Conservation (phyloP, 148 eudicot species). For the Salicornia ramosissima region DNA sequence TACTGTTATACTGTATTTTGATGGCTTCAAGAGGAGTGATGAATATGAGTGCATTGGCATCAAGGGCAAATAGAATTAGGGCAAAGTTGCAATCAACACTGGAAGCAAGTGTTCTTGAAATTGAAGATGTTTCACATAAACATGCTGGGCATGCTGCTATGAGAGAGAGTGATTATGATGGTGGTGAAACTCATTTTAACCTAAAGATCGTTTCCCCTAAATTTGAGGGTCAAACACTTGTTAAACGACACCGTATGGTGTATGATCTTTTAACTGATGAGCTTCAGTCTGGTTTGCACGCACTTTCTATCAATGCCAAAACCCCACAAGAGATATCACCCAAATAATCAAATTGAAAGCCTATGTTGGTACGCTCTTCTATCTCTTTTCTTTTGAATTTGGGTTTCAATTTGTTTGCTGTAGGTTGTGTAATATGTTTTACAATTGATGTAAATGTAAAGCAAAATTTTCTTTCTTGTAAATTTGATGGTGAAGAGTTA, state of each 20-base stretch:
- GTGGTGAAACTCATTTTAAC: conserved; percentile 72
- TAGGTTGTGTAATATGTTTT: background rate
- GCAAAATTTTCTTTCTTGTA: background rate
- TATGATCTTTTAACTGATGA: conserved; percentile 63
- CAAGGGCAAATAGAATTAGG: conserved; percentile 59
- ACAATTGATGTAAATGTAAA: background rate
- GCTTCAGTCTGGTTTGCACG: conserved; percentile 68
- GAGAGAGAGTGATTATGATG: conserved; percentile 30
- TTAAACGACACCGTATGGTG: conserved; percentile 72
- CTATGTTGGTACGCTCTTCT: conserved; percentile 13
- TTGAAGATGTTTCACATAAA: conserved; percentile 68
- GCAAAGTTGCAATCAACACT: conserved; percentile 51
- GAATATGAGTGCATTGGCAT: conserved; percentile 25
- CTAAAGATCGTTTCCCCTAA: conserved; percentile 55
- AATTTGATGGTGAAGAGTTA: background rate
- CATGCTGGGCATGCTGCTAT: conserved; percentile 74
- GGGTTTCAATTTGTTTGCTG: background rate
- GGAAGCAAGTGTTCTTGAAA: conserved; percentile 45
- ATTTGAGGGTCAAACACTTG: conserved; percentile 62
- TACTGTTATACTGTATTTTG: too few relatives aligned
- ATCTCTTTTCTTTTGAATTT: background rate
- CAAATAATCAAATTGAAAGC: background rate
- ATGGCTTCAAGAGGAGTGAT: conserved; percentile 11
- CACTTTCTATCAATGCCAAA: conserved; percentile 68
- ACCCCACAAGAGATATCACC: conserved; percentile 50